Evolutionary conservation across 345 rosid genomes (phyloP).

Genomic region (Iberis pinnata): DNA sequence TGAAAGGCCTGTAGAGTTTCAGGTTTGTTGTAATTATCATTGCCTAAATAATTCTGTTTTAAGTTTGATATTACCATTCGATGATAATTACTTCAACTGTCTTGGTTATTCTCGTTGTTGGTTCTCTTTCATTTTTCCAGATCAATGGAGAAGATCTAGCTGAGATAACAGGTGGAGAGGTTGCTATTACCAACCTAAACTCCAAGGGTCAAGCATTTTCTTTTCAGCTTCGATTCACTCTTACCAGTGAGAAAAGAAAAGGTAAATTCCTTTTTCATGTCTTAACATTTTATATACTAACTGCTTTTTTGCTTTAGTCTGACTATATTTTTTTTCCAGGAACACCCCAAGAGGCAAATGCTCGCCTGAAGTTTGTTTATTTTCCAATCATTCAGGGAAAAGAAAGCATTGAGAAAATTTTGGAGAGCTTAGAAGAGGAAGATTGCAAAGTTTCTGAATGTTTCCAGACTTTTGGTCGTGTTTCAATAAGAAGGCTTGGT

Average conservation of each 20-base stretch:
- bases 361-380: slow-evolving; percentile 61
- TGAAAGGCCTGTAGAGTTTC: slow-evolving; percentile 45
- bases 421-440: slow-evolving; percentile 42
- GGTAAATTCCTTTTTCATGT: slow-evolving; percentile 17
- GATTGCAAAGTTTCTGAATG: slow-evolving; percentile 40
- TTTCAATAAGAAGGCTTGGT: slow-evolving; percentile 65
- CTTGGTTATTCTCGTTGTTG: not conserved
- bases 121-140: slow-evolving; percentile 18
- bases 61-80: not conserved
- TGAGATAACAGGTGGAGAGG: slow-evolving; percentile 55
- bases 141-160: slow-evolving; percentile 60
- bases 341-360: slow-evolving; percentile 45
- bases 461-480: slow-evolving; percentile 46
- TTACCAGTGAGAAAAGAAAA: slow-evolving; percentile 13
- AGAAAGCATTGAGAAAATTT: slow-evolving; percentile 39
- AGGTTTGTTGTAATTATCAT: slow-evolving; percentile 30
- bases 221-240: slow-evolving; percentile 40
- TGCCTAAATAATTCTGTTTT: slow-evolving; percentile 1
- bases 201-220: slow-evolving; percentile 46
- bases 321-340: slow-evolving; percentile 19
- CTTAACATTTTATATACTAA: not conserved
- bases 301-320: slow-evolving; percentile 6
- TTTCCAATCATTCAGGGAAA: slow-evolving; percentile 57
- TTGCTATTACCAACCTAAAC: slow-evolving; percentile 52
- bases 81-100: not conserved